A percentile compares a stretch with the other conserved stretches of the same genome.
Evolutionary conservation across 2,329 filamentous ascomycete species (phyloP).

Genomic region (Paradendryphiella salina): DNA sequence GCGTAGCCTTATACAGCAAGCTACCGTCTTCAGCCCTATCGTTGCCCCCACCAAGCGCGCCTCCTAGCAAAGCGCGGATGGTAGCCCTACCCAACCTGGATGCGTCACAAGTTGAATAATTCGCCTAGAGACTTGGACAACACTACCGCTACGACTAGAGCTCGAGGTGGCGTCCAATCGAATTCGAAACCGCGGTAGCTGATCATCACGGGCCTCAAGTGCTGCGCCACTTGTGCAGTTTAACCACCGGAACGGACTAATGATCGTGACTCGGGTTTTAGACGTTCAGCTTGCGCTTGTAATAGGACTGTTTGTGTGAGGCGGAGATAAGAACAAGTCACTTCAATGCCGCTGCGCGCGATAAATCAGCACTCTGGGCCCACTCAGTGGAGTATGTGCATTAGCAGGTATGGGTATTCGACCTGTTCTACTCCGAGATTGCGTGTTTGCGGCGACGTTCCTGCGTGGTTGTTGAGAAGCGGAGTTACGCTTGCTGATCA

Average conservation of each 20-base stretch:
- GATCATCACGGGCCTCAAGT: not conserved
- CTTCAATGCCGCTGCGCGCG: not conserved
- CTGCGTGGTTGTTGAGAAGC: slow-evolving; percentile 7
- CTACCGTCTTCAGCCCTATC: slow-evolving; percentile 15
- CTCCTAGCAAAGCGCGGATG: slow-evolving; percentile 7
- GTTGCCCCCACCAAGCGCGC: not conserved
- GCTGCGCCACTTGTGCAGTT: slow-evolving; percentile 1
- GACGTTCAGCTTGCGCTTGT: not conserved
- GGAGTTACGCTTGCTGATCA: slow-evolving; percentile 3
- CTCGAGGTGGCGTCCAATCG: slow-evolving; percentile 7
- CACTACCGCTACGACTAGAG: not conserved
- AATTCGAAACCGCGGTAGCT: not conserved
- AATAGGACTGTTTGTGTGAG: not conserved
- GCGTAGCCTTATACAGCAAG: slow-evolving; percentile 17
- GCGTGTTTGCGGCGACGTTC: slow-evolving; percentile 1
- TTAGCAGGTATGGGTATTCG: not conserved
- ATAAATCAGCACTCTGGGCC: slow-evolving; percentile 9
- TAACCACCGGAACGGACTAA: slow-evolving; percentile 2
- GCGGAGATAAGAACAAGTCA: not conserved
- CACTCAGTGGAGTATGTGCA: not conserved
- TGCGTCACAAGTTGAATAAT: slow-evolving; percentile 18
- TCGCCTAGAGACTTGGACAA: slow-evolving; percentile 1
- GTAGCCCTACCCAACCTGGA: not conserved
- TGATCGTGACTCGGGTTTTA: slow-evolving; percentile 1
- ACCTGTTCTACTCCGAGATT: not conserved